Evolutionary conservation across 257 asterid genomes (phyloP), one percentile per base, ranked within the genome.

Genomic region (Nicotiana noctiflora): DNA sequence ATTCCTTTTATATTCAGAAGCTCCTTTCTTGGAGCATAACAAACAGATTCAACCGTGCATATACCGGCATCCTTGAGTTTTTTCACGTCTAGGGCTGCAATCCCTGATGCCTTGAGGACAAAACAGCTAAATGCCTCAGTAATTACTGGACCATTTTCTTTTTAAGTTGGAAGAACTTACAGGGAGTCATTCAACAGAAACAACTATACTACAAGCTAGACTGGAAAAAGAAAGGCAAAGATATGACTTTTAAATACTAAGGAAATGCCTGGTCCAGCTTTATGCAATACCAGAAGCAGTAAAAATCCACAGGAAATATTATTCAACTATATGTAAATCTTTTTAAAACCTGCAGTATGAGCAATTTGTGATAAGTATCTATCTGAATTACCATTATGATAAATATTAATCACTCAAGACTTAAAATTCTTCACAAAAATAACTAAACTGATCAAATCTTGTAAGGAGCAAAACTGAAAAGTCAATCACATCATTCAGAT

Each of bases 1-100:
- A 95, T 92, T 84, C 99, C 98, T 88, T 95, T 95, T 63, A 95
- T 93, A 81, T 82, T 94, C 83, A 95, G 86, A 86, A 95, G 97
- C 78, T 95, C 98, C 90, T 93, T 95, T 83, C 99, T 90, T 21
- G 99, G 99, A 67, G 99, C 88, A 86, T 89, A 95, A 67, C 87
- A 94, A 64, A 93, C 99, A 37, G 99, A 85, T 83, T 95, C 99
- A 37, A 95, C 97, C 12, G 98, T 93, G 91, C 95, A 92, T 81
- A 93, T 82, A 64, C 99, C 97, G 7, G 97, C 97, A 83, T 95
- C 98, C 87, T 89, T 93, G 55, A 95, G 97, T 88, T 95, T 95
- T 86, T 93, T 95, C 11, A 95, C 84, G 87, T 95, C 99, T 19
- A 91, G 61, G 56, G 99, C 92, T n/a, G 97, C 89, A 80, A 95